Base-by-base conservation (phyloP, 2,329 filamentous ascomycete species). In the Apiospora marii region DNA sequence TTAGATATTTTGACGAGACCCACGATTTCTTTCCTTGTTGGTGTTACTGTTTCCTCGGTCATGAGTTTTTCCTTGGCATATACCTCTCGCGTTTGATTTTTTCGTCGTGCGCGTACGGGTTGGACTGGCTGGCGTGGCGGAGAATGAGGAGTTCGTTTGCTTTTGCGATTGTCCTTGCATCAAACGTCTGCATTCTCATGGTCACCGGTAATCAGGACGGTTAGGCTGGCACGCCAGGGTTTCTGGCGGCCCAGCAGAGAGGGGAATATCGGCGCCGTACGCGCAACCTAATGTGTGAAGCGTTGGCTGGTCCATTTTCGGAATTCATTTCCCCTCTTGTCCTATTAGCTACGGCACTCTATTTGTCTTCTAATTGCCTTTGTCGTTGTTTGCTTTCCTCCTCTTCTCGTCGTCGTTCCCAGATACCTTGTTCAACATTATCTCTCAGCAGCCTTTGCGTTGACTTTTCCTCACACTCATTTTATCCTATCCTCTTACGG, bases 371-470 rank as follows among this genome's bases (percentile, higher is more conserved):
- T 84, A 83, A 83, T 86, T 76, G 77, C 78, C 79, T 75, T 71
- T 75, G 70, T 75, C 79, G 75, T 74, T 78, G 73, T 77, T 75
- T 73, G 74, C 74, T 74, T 71, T 75, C 70, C 76, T 72, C 79
- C 75, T 48, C 73, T 77, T 75, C 70, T 78, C 71, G 75, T 76
- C 71, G 72, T 76, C 75, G 77, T 79, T 82, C 80, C 83, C 85
- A 86, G 85, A 89, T 89, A 89, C 87, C 87, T 89, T 89, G 87
- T 89, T 88, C 86, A 84, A 89, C 87, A 87, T 87, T 87, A 81
- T 82, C 79, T 64, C 69, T 49, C 71, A n/a, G 68, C 75, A 77
- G 75, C 70, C 75, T 71, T 67, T 74, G 48, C 76, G 71, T 58
- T 70, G 75, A 46, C 43, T 71, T 51, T 61, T 71, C 64, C 74